These are phyloP conservation scores for Aspergillus homomorphus DNA, from an alignment of 495 filamentous ascomycete genomes.

Conservation along the genomic window DNA sequence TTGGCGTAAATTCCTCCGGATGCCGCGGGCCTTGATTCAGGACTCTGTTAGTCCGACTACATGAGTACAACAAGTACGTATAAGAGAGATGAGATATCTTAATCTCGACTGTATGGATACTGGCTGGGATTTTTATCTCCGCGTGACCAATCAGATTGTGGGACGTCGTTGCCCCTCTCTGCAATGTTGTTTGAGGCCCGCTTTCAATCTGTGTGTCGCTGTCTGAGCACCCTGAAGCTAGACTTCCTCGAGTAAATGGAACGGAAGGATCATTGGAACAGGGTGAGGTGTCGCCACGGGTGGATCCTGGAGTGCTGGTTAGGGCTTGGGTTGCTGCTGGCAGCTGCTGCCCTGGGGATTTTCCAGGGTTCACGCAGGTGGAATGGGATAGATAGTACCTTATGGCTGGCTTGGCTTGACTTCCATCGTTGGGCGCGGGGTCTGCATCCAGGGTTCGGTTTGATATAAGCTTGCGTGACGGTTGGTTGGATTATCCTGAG, in stretches of 20 bases:
- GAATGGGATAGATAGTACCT: neutral
- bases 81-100: constrained; percentile 3
- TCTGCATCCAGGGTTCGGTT: neutral
- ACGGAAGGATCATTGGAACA: neutral
- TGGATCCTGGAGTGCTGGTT: neutral
- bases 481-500: no score
- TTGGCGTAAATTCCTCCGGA: no score
- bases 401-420: no score
- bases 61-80: no score
- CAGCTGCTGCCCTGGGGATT: neutral
- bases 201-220: neutral
- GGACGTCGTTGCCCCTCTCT: neutral
- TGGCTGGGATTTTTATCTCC: constrained; percentile 2
- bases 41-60: no score
- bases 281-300: neutral
- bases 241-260: neutral
- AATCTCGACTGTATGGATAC: constrained; percentile 5
- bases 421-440: no score
- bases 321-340: no score
- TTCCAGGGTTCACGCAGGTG: neutral
- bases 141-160: neutral
- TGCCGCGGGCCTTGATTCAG: no score
- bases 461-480: neutral
- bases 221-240: neutral
- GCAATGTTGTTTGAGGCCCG: neutral